A percentile compares a stretch with the other conserved stretches of the same genome.
These are phyloP conservation scores for Brettanomyces sp. DNA, from an alignment of 805 yeast genomes.

Conservation along the genomic window DNA sequence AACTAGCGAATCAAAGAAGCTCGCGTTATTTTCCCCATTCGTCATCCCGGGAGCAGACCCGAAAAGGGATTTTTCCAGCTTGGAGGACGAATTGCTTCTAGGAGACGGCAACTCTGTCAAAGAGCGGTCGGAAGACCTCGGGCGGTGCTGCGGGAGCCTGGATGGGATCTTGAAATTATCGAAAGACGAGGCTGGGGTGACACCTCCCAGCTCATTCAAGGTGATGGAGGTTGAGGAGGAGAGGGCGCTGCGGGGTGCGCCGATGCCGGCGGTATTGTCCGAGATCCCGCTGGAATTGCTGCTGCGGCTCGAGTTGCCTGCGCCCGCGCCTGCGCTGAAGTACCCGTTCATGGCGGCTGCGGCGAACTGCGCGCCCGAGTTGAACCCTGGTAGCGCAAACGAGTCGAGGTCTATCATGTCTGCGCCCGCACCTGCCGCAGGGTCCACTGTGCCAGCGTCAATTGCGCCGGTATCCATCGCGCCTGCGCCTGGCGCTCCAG, in stretches of 20 bases:
- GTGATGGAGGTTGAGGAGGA: not conserved
- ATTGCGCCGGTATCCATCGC: too few species aligned
- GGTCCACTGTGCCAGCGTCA: too few species aligned
- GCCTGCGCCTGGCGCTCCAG: too few species aligned
- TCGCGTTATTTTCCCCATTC: too few species aligned
- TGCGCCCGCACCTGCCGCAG: too few species aligned
- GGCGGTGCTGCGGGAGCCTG: too few species aligned
- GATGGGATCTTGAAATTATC: not conserved
- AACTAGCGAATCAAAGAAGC: too few species aligned
- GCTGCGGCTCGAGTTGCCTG: not conserved
- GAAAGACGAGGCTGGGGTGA: not conserved
- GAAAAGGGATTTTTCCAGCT: too few species aligned
- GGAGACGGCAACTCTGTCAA: too few species aligned
- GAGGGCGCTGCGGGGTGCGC: not conserved
- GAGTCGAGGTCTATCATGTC: not conserved
- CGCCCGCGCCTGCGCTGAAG: not conserved
- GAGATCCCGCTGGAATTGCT: not conserved
- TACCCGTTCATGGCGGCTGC: constrained; percentile 3
- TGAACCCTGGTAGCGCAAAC: not conserved
- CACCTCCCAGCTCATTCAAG: not conserved
- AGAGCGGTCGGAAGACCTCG: too few species aligned
- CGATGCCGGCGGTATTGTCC: not conserved
- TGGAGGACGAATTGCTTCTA: too few species aligned
- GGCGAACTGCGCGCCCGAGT: constrained; percentile 2
- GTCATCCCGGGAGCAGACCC: too few species aligned